phyloP scores from a whole-genome alignment of 2,329 filamentous ascomycete species.

The Hypoxylon rubiginosum region DNA sequence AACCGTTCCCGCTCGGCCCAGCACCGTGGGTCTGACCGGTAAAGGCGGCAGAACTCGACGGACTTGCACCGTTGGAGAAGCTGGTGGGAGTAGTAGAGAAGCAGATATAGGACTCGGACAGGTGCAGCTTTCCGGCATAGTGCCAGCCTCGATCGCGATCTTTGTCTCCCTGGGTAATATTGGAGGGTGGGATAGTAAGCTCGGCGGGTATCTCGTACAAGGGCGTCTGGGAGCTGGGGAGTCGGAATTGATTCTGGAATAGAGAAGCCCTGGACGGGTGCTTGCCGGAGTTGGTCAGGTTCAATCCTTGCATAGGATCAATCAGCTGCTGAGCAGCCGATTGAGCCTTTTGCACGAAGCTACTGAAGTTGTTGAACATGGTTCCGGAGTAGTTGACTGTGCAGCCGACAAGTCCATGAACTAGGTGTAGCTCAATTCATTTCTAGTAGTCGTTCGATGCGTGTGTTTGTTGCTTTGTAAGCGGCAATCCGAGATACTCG shows the following conservation, averaged over 20 bases:
- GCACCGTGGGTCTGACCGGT: conserved; percentile 94
- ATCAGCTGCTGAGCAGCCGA: conserved; percentile 84
- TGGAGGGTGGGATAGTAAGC: conserved; percentile 84
- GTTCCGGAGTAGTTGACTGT: conserved; percentile 51
- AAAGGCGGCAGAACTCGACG: conserved; percentile 84
- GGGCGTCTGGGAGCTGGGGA: conserved; percentile 91
- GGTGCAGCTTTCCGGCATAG: conserved; percentile 91
- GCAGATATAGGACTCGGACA: conserved; percentile 95
- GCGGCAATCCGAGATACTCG: neutral
- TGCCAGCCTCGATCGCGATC: conserved; percentile 82
- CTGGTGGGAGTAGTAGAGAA: conserved; percentile 95
- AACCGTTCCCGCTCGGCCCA: conserved; percentile 94
- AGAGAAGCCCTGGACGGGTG: conserved; percentile 92
- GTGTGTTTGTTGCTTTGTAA: conserved; percentile 25
- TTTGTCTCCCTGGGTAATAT: conserved; percentile 77
- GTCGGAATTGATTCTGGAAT: conserved; percentile 96
- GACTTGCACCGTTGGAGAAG: conserved; percentile 84
- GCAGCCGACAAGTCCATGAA: conserved; percentile 47
- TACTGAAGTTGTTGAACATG: conserved; percentile 76
- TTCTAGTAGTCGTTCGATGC: conserved; percentile 39
- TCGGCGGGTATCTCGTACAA: conserved; percentile 97
- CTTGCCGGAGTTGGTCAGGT: conserved; percentile 78
- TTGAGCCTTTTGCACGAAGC: conserved; percentile 88
- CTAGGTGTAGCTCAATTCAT: conserved; percentile 49
- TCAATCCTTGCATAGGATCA: conserved; percentile 84